Percentiles rank a stretch among this genome's conserved stretches.
Evolutionary conservation across 345 rosid species (phyloP).

Genomic region (Gossypium raimondii): DNA sequence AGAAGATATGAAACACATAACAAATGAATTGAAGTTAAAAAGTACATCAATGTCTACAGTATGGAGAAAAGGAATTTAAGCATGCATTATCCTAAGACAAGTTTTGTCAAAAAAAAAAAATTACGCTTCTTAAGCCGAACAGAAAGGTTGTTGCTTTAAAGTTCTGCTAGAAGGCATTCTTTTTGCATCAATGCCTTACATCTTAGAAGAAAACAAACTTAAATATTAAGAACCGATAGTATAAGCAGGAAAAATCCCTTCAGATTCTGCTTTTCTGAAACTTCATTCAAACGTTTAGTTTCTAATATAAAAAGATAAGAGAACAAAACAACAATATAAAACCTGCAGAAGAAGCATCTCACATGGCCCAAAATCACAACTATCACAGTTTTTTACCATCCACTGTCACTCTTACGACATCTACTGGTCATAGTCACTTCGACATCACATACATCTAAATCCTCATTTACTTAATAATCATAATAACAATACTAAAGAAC

Average conservation of each 20-base stretch:
- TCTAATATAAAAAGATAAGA: not conserved
- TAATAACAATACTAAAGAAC: not conserved
- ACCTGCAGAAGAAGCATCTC: not conserved
- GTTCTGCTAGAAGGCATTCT: not conserved
- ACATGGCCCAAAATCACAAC: not conserved
- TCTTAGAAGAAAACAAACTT: not conserved
- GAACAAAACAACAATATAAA: slow-evolving; percentile 1
- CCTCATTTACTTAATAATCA: not conserved
- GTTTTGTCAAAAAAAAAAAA: not conserved
- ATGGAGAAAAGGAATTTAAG: not conserved
- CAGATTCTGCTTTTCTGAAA: not conserved
- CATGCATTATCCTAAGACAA: not conserved
- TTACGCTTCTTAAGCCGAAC: not conserved
- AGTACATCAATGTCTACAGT: not conserved
- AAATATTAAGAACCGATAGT: not conserved
- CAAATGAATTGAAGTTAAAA: not conserved
- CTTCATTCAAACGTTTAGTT: not conserved
- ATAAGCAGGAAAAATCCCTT: not conserved
- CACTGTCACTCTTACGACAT: not conserved
- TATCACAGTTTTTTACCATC: not conserved
- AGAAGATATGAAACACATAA: slow-evolving; percentile 9
- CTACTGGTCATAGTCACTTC: not conserved
- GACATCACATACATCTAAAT: not conserved
- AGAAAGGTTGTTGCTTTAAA: not conserved
- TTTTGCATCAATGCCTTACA: not conserved